Base-by-base conservation (phyloP, 805 yeast genomes). In the Scheffersomyces spartinae region DNA sequence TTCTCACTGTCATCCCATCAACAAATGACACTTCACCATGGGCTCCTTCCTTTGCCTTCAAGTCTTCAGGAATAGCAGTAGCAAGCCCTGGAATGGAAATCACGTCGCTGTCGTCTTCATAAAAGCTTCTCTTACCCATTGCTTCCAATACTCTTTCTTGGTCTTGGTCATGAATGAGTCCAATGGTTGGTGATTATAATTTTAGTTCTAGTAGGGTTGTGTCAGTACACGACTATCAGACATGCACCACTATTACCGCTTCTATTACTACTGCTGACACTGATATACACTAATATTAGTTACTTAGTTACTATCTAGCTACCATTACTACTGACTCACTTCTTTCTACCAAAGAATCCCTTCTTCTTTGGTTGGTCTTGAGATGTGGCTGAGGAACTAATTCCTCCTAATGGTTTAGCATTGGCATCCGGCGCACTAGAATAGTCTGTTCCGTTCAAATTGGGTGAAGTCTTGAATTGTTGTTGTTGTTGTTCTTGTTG, bases 1-100 rank as follows among this genome's bases (percentile, higher is more conserved):
- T 45, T 30, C 72, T 51, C 30, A 71, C 57, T n/a, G 61, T 59
- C 67, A 71, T 71, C 5, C 78, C 78, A 12, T 67, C 51, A 17
- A 68, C 49, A 23, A 62, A 53, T 3, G 57, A 41, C 23, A 58
- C 55, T 29, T 28, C 29, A 11, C 57, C 64, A 28, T 51, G 60
- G 13, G 43, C 31, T 0, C 58, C 45, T 36, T 64, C 71, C 37
- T 57, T 35, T 23, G 48, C 42, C 31, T 49, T 45, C 37, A 64
- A 45, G 14, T 50, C 56, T 8, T 35, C 30, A n/a, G 55, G 31
- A 22, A 64, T 61, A 17, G 47, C 47, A 27, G 49, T 37, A n/a
- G n/a, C n/a, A n/a, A n/a, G n/a, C n/a, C n/a, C n/a, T 1, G 76
- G 76, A 17, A 58, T 60, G 22, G 65, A 55, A n/a, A 53, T 34